Percentiles rank a stretch among this genome's conserved stretches.
Evolutionary conservation across 495 filamentous ascomycete species (phyloP).

Genomic region (Hypoxylon intermedium): DNA sequence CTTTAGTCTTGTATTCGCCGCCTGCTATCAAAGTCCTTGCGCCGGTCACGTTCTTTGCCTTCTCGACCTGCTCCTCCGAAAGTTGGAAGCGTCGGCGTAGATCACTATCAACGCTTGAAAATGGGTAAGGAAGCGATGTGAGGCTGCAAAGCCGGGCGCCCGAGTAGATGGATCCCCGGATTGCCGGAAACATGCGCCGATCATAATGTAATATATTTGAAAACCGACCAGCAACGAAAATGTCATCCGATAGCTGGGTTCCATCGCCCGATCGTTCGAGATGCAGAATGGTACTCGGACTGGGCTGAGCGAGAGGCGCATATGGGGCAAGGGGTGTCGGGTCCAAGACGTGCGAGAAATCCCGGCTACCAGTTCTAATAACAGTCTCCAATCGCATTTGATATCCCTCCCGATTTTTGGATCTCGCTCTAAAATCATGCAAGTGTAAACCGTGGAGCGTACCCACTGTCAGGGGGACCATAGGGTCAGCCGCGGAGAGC

Average conservation of each 20-base stretch:
- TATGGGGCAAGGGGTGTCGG: slow-evolving; percentile 60
- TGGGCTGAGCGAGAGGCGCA: slow-evolving; percentile 79
- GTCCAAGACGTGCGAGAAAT: slow-evolving; percentile 44
- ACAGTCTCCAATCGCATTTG: slow-evolving; percentile 46
- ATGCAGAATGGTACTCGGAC: slow-evolving; percentile 83
- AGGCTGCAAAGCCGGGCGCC: slow-evolving; percentile 83
- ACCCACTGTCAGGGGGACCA: slow-evolving; percentile 82
- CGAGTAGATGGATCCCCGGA: slow-evolving; percentile 80
- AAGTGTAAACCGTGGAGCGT: slow-evolving; percentile 85
- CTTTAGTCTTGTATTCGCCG: slow-evolving; percentile 94
- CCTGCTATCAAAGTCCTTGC: slow-evolving; percentile 77
- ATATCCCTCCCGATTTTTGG: slow-evolving; percentile 25
- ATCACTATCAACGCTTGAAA: slow-evolving; percentile 61
- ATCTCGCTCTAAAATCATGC: slow-evolving; percentile 71
- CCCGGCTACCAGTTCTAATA: slow-evolving; percentile 39
- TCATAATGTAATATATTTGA: slow-evolving; percentile 90
- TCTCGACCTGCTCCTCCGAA: slow-evolving; percentile 58
- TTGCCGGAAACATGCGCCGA: slow-evolving; percentile 80
- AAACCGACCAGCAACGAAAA: slow-evolving; percentile 88
- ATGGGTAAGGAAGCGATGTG: slow-evolving; percentile 73
- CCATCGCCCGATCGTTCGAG: slow-evolving; percentile 62
- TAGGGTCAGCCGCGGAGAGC: slow-evolving; percentile 75
- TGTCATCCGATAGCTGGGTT: slow-evolving; percentile 63
- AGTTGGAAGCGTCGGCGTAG: slow-evolving; percentile 60
- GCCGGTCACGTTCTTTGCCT: slow-evolving; percentile 57